Conservation (phyloP, 208 protist species). For the Leishmania amazonensis region DNA sequence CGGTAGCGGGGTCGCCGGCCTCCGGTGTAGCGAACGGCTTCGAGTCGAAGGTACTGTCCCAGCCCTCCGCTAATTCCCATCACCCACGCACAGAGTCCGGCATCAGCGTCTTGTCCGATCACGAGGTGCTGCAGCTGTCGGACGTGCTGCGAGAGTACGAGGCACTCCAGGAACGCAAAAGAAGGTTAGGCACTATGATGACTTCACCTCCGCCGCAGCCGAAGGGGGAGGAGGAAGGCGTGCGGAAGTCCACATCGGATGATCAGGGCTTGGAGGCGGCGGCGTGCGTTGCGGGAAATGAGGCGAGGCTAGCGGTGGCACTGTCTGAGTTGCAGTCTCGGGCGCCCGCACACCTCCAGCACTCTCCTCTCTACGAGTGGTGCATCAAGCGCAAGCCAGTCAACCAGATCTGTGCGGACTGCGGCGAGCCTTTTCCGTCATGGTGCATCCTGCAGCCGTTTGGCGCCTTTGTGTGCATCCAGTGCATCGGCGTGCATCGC, state of each 20-base stretch:
- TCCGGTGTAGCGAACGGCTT: slow-evolving; percentile 10
- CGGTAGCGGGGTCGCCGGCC: not conserved
- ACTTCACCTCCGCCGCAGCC: not conserved
- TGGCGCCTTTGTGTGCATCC: slow-evolving; percentile 77
- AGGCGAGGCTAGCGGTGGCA: not conserved
- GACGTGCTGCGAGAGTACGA: slow-evolving; percentile 56
- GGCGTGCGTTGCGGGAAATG: not conserved
- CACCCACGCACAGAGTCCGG: slow-evolving; percentile 13
- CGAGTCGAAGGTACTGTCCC: slow-evolving; percentile 20
- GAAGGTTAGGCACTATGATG: not conserved
- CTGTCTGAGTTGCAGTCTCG: not conserved
- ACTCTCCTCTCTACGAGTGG: slow-evolving; percentile 47
- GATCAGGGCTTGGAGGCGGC: not conserved
- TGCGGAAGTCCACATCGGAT: not conserved
- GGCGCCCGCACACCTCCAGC: slow-evolving; percentile 28
- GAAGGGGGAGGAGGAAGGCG: slow-evolving; percentile 20
- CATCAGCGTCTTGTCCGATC: slow-evolving; percentile 45
- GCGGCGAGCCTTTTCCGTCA: slow-evolving; percentile 52
- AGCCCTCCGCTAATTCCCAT: not conserved
- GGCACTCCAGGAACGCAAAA: slow-evolving; percentile 15
- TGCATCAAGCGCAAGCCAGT: slow-evolving; percentile 36
- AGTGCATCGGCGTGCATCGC: slow-evolving; percentile 79
- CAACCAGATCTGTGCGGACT: slow-evolving; percentile 72
- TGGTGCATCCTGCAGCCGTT: slow-evolving; percentile 73
- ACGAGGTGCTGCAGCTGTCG: slow-evolving; percentile 64